A percentile compares a stretch with the other conserved stretches of the same genome.
Conservation (phyloP, 768 basidiomycete genomes). For the Dioszegia hungarica region DNA sequence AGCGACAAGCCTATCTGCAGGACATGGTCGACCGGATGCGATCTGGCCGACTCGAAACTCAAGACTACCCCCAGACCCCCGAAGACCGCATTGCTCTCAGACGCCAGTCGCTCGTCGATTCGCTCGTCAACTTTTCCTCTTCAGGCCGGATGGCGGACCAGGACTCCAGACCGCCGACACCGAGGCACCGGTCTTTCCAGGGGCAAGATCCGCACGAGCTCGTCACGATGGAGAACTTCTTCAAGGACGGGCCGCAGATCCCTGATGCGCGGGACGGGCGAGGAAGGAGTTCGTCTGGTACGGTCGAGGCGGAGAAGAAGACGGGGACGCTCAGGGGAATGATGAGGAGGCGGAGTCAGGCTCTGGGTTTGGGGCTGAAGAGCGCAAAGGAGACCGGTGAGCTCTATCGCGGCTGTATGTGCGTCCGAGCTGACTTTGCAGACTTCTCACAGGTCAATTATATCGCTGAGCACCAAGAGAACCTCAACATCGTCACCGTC, state of each 20-base stretch:
- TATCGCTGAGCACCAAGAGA: slow-evolving; percentile 78
- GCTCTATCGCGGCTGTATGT: neutral
- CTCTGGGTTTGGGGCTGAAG: slow-evolving; percentile 12
- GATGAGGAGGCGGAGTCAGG: slow-evolving; percentile 6
- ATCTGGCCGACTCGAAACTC: slow-evolving; percentile 13
- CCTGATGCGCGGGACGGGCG: no score
- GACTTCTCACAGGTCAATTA: slow-evolving; percentile 52
- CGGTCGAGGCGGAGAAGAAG: slow-evolving; percentile 7
- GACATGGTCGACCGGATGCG: slow-evolving; percentile 10
- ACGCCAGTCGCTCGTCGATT: slow-evolving; percentile 72
- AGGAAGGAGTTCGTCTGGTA: neutral
- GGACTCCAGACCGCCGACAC: slow-evolving; percentile 59
- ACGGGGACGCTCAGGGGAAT: slow-evolving; percentile 10
- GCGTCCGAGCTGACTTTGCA: neutral
- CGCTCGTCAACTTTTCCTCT: slow-evolving; percentile 65
- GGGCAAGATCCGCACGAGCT: slow-evolving; percentile 21
- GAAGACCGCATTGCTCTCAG: slow-evolving; percentile 40
- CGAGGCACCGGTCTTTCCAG: neutral
- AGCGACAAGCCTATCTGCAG: slow-evolving; percentile 12
- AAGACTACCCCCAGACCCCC: slow-evolving; percentile 19
- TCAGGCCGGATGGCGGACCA: slow-evolving; percentile 72
- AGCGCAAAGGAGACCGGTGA: neutral
- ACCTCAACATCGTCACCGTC: slow-evolving; percentile 70
- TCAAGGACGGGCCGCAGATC: neutral
- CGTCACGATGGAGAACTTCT: slow-evolving; percentile 32